Evolutionary conservation across 352 stramenopile genomes (phyloP), one percentile per base, ranked within the genome.

Genomic region (Phytopythium mirpurense): DNA sequence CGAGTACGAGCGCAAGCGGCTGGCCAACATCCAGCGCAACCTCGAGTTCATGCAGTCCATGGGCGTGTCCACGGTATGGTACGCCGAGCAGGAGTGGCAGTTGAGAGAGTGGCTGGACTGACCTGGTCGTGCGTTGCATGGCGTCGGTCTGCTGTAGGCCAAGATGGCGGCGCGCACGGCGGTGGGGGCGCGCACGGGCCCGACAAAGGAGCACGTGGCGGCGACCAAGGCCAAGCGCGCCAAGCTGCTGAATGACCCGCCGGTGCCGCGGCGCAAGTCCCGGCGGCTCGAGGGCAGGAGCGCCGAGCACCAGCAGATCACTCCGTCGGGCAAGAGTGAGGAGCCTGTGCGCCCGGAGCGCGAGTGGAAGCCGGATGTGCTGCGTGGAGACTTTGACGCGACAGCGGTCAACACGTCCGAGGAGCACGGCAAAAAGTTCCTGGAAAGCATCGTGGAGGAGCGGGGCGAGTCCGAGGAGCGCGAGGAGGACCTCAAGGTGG

Each of bases 1-100:
- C 23, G 82, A 86, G 57, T 95, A 95, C 48, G 84, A 95, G 63
- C 75, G 76, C 60, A 88, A 87, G 61, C 80, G 84, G 1, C 69
- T 80, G 10, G 84, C 81, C 36, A 95, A 95, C 57, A 93, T 95
- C 50, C 67, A 86, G 67, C 80, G 84, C 29, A 93, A 95, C 56
- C 50, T 92, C 49, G 72, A 86, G 26, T 90, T 93, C 55, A 90
- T 95, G 82, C 68, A 74, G 49, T 73, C 78, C 40, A 90, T 95
- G 72, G 84, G 84, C 12, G 74, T 94, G 24, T 86, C 78, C 8
- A 90, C 78, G 19, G 72, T 83, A 34, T n/a, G n/a, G n/a, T n/a
- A n/a, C n/a, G n/a, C n/a, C n/a, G n/a, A n/a, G n/a, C n/a, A n/a
- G n/a, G n/a, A n/a, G n/a, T n/a, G n/a, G n/a, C n/a, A n/a, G n/a